Evolutionary conservation across 805 yeast species (phyloP), one percentile per base, ranked within the genome.

Genomic region (Wickerhamiella vanderwaltii): DNA sequence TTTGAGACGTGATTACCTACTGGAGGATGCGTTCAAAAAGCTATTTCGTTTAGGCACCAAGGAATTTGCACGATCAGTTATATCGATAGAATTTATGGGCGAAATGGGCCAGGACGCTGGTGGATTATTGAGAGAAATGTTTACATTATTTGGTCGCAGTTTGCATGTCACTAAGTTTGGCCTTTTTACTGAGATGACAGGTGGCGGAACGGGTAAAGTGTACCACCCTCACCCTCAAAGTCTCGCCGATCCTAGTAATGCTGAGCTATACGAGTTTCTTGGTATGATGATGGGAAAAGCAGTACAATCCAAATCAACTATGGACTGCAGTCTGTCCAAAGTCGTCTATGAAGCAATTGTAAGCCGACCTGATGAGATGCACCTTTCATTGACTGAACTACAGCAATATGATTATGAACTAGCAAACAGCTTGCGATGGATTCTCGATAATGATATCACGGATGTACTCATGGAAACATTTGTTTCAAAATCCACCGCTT

Each of bases 81-180:
- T n/a, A n/a, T n/a, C n/a, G n/a, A 91, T 91, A 62, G 86, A 87
- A 61, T 91, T 91, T 57, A 97, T 88, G 53, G 98, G 97, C 47
- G 99, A 91, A 68, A 97, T 91, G 69, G 99, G 98, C 63, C 73
- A 91, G 55, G 99, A 91, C 68, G 91, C 91, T 59, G 99, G 99
- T 71, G 99, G 99, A 59, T 96, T 91, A 48, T 85, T 95, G 22
- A 74, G 99, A 67, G 99, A 91, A 64, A 91, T 84, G 63, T 93
- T 91, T 78, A 88, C 85, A 66, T 70, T 87, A 58, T 69, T 91
- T 51, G 87, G 96, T 3, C 98, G 91, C 60, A 96, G 91, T 63
- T 88, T 91, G 95, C 91, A 91, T 63, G 87, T 91, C 60, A 98
- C 98, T 47, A 84, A 87, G 62, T 91, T 91, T 62, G 87, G 99